Base-by-base conservation (phyloP, 2,329 filamentous ascomycete genomes). In the Hypoxylon sp. region DNA sequence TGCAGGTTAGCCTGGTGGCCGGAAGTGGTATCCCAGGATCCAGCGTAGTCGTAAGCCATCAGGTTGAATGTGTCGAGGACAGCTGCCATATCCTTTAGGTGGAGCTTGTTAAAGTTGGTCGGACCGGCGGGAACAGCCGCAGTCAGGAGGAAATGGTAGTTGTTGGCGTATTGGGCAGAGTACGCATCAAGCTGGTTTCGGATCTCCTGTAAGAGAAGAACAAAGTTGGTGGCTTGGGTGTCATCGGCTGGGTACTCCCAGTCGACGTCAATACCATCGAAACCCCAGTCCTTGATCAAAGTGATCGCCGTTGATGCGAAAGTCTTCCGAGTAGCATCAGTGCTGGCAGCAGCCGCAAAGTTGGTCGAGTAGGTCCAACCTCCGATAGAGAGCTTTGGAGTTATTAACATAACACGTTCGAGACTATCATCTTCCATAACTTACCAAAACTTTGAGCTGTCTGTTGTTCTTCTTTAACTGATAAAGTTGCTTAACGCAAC, bases 311-410 rank as follows among this genome's bases (percentile, higher is more conserved):
- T 88, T 50, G 86, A 80, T 5, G 93, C 94, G 80, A 97, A 97
- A 1, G 73, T 86, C 37, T 83, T 79, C 14, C 93, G 87, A 14
- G 88, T 89, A 2, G 83, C 80, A 0, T 85, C 84, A 0, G 90
- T 91, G 66, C 88, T 88, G 9, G 90, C 88, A 0, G 90, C 90
- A 1, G 83, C 82, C 0, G 92, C 84, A 77, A 97, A 95, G 78
- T 93, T 93, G 73, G 86, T 82, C 1, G 92, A 94, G 80, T 93
- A 96, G 0, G 92, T 94, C 92, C 92, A 97, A 31, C 94, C 94
- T 52, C 94, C 94, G 71, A 97, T 93, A 52, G 89, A 92, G 3
- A 97, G 85, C 22, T 39, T 44, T 42, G 3, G 39, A n/a, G 17
- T 10, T 22, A 2, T 44, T 44, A 44, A 9, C 6, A 17, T 3